These are phyloP conservation scores for Fusarium bulbicola DNA, from an alignment of 2,329 filamentous ascomycete species.

Conservation along the genomic window DNA sequence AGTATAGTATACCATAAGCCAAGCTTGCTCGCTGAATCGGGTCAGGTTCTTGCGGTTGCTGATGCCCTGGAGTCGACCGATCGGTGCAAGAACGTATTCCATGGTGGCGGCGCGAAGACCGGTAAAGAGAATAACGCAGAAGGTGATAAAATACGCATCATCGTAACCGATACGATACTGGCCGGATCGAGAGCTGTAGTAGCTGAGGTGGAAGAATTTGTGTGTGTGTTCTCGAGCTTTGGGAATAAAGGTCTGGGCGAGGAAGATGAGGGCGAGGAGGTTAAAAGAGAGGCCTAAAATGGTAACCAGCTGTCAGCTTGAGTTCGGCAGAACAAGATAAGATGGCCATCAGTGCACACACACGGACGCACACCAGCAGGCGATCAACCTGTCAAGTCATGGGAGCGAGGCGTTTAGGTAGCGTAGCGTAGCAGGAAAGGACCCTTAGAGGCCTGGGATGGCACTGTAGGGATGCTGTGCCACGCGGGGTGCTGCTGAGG, in stretches of 20 bases:
- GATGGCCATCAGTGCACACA: slow-evolving; percentile 12
- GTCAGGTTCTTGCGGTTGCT: slow-evolving; percentile 78
- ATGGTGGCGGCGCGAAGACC: slow-evolving; percentile 84
- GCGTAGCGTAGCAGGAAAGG: slow-evolving; percentile 15
- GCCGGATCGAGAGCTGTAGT: slow-evolving; percentile 75
- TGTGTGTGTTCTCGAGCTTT: slow-evolving; percentile 80
- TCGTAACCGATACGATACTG: slow-evolving; percentile 81
- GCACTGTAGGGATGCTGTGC: slow-evolving; percentile 30
- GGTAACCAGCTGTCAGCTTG: slow-evolving; percentile 37
- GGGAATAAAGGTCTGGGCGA: slow-evolving; percentile 85
- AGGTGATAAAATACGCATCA: slow-evolving; percentile 81
- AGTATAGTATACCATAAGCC: slow-evolving; percentile 85
- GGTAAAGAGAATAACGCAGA: slow-evolving; percentile 86
- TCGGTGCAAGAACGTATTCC: slow-evolving; percentile 85
- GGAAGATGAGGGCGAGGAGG: slow-evolving; percentile 81
- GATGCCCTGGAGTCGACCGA: slow-evolving; percentile 78
- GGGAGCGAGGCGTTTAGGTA: slow-evolving; percentile 24
- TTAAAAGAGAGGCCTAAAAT: slow-evolving; percentile 79
- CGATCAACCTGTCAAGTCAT: slow-evolving; percentile 26
- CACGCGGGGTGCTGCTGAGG: slow-evolving; percentile 37
- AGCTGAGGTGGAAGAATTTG: slow-evolving; percentile 89
- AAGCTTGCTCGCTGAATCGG: slow-evolving; percentile 93
- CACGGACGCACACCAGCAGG: slow-evolving; percentile 11
- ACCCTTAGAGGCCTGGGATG: slow-evolving; percentile 22
- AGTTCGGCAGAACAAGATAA: background rate